A percentile compares a stretch with the other conserved stretches of the same genome.
Conservation (phyloP, 495 filamentous ascomycete species). For the Astrothelium subdiscretum region DNA sequence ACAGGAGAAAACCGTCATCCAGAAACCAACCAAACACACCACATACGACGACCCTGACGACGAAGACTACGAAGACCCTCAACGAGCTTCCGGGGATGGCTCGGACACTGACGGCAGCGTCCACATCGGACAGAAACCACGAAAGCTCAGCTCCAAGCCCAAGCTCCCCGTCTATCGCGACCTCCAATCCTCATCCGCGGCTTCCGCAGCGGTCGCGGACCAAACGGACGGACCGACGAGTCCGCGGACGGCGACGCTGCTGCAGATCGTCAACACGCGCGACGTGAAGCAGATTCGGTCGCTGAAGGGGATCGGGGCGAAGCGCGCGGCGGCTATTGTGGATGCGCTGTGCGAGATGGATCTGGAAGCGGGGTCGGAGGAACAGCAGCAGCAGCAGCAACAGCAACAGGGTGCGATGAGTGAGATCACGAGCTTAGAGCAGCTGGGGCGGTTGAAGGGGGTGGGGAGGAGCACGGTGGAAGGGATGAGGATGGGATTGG, state of each 20-base stretch:
- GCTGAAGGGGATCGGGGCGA: conserved; percentile 59
- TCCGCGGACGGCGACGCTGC: conserved; percentile 57
- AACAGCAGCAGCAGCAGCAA: too few relatives aligned
- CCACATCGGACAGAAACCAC: conserved; percentile 31
- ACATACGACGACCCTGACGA: conserved; percentile 7
- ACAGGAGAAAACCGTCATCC: not conserved
- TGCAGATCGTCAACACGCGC: conserved; percentile 77
- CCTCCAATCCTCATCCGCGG: conserved; percentile 5
- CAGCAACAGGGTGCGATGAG: not conserved
- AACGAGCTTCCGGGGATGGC: conserved; percentile 14
- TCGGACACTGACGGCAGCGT: conserved; percentile 30
- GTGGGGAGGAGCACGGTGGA: conserved; percentile 50
- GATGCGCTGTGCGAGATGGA: conserved; percentile 39
- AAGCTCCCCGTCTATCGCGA: conserved; percentile 22
- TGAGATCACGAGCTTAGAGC: conserved; percentile 35
- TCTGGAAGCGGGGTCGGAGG: conserved; percentile 31
- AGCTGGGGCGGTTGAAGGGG: conserved; percentile 45
- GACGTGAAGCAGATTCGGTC: conserved; percentile 54
- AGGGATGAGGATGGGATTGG: conserved; percentile 30
- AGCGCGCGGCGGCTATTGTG: conserved; percentile 54
- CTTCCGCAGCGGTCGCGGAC: not conserved
- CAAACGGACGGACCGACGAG: not conserved
- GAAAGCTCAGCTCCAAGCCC: conserved; percentile 17
- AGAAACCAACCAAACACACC: not conserved
- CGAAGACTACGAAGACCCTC: conserved; percentile 16